phyloP scores from a whole-genome alignment of 805 yeast genomes.

The Metschnikowia picachoensis region DNA sequence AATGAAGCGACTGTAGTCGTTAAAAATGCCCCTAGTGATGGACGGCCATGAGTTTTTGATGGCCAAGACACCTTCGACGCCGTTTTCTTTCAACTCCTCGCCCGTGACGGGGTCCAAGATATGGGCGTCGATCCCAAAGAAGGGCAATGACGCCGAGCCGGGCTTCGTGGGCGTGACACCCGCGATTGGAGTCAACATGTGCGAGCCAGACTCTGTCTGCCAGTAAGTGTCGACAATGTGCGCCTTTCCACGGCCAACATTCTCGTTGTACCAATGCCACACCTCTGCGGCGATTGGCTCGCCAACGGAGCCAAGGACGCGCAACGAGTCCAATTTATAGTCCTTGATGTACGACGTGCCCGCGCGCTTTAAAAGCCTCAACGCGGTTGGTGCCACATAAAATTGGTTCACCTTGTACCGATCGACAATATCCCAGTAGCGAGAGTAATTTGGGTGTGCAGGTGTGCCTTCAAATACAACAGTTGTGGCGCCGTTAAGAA shows the following conservation, averaged over 20 bases:
- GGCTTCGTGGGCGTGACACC: slow-evolving; percentile 95
- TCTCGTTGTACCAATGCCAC: slow-evolving; percentile 97
- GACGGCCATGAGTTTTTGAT: slow-evolving; percentile 94
- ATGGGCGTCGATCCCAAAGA: slow-evolving; percentile 88
- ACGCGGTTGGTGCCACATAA: slow-evolving; percentile 98
- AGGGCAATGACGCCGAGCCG: slow-evolving; percentile 94
- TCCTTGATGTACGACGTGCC: slow-evolving; percentile 81
- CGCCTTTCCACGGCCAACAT: slow-evolving; percentile 84
- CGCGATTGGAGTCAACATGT: slow-evolving; percentile 89
- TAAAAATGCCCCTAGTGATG: slow-evolving; percentile 95
- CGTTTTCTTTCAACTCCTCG: slow-evolving; percentile 75
- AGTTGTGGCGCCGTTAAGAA: slow-evolving; percentile 80
- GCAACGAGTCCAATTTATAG: slow-evolving; percentile 78
- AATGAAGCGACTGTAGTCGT: slow-evolving; percentile 77
- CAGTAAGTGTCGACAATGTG: slow-evolving; percentile 96
- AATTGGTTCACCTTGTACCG: slow-evolving; percentile 89
- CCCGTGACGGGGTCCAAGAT: slow-evolving; percentile 94
- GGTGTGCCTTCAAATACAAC: slow-evolving; percentile 97
- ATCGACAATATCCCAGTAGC: slow-evolving; percentile 96
- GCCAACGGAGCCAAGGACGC: slow-evolving; percentile 96
- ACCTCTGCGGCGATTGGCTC: slow-evolving; percentile 98
- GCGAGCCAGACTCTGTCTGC: slow-evolving; percentile 98
- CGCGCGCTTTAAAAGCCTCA: slow-evolving; percentile 83
- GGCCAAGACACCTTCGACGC: slow-evolving; percentile 95
- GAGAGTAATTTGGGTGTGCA: slow-evolving; percentile 89